phyloP scores from a whole-genome alignment of 2,329 filamentous ascomycete genomes.

The Cyclaneusma minus region DNA sequence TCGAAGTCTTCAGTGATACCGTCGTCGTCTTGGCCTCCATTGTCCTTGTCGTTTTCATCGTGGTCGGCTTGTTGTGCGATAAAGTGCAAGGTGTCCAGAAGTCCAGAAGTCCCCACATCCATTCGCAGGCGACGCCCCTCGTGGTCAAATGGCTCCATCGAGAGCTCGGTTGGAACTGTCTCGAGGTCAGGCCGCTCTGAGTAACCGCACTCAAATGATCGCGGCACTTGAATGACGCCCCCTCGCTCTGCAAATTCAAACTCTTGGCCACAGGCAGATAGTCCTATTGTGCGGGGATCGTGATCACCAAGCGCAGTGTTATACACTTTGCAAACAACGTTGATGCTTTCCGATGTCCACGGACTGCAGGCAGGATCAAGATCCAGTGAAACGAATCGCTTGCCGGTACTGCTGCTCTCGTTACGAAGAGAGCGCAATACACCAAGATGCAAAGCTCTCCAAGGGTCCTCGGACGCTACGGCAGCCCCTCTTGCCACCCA shows the following conservation, averaged over 20 bases:
- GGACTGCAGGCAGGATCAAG: no score
- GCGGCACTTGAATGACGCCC: not conserved
- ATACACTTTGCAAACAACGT: no score
- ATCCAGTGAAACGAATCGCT: slow-evolving; percentile 1
- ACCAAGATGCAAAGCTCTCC: no score
- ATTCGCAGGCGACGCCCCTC: not conserved
- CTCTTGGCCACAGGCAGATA: not conserved
- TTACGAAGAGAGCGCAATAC: no score
- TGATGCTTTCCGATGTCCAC: not conserved
- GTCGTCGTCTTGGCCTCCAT: no score
- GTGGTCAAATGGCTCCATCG: not conserved
- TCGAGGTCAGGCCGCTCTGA: not conserved
- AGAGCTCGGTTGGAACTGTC: not conserved
- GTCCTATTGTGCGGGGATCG: not conserved
- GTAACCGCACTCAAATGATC: not conserved
- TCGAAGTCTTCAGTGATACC: not conserved
- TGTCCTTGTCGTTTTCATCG: slow-evolving; percentile 1
- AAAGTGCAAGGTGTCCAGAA: slow-evolving; percentile 7
- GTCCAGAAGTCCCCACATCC: slow-evolving; percentile 4
- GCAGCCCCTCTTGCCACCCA: not conserved
- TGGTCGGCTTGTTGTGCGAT: no score
- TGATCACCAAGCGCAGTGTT: not conserved
- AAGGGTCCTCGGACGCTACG: not conserved
- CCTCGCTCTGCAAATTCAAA: slow-evolving; percentile 1
- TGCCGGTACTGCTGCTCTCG: no score